Evolutionary conservation across 495 filamentous ascomycete species (phyloP).

Genomic region (Xylaria palmicola): DNA sequence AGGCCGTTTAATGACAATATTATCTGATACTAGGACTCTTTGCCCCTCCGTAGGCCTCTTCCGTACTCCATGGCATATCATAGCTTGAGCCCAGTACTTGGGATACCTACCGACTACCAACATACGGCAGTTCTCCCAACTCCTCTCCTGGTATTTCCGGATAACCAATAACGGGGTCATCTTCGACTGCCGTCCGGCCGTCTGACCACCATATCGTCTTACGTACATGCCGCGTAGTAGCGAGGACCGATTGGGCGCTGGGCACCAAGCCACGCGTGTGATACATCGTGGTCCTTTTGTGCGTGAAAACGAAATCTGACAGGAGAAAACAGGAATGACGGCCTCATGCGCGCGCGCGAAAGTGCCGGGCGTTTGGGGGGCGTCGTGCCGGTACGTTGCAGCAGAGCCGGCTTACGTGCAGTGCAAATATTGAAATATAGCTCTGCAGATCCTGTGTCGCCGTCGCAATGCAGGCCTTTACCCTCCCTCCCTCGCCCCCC

Average conservation of each 20-base stretch:
- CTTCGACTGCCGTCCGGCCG: background rate
- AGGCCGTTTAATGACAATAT: background rate
- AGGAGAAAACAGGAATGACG: background rate
- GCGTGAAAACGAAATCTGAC: too few species aligned
- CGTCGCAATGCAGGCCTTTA: too few species aligned
- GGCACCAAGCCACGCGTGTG: background rate
- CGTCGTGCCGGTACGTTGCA: too few species aligned
- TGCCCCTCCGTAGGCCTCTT: background rate
- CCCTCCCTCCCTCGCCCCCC: too few species aligned
- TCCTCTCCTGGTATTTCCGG: background rate
- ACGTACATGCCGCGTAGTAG: background rate
- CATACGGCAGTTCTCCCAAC: background rate
- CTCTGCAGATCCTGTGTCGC: too few species aligned
- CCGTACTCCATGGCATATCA: background rate
- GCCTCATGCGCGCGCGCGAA: too few species aligned
- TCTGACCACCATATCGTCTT: constrained; percentile 10
- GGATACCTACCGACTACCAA: background rate
- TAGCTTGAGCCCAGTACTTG: background rate
- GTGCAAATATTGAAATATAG: too few species aligned
- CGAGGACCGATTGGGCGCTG: background rate
- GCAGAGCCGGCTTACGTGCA: too few species aligned
- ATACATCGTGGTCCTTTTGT: too few species aligned
- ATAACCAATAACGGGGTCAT: background rate
- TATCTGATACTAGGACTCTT: background rate
- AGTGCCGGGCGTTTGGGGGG: too few species aligned